Base-by-base conservation (phyloP, 768 basidiomycete genomes). In the Pleurotus eryngii region DNA sequence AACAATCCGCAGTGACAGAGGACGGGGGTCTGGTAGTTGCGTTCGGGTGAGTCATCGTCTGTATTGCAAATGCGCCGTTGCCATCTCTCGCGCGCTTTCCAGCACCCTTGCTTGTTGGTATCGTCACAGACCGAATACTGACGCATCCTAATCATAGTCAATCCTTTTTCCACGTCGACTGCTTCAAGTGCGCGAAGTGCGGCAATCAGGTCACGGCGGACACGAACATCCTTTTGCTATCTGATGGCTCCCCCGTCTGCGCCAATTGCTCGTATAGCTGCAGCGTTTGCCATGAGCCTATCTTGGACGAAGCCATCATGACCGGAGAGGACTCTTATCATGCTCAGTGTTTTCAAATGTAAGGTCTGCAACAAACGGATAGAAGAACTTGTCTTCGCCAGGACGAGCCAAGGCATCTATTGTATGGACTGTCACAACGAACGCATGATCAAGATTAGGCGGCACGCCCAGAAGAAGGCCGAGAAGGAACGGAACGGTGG, bases 391-490 rank as follows among this genome's bases (percentile, higher is more conserved):
- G 94, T 98, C 57, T 99, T 98, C 61, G 97, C 97, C 58, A 98
- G 98, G 78, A 98, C 97, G 0, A 92, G 87, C 59, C 92, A 97
- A 66, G 97, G 97, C 55, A 98, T 98, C 57, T 98, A 98, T 69
- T 99, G 97, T 70, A 98, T 96, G 97, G 83, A 86, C 49, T 99
- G 97, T 66, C 97, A 99, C 68, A 98, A 94, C 72, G 93, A 98
- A 59, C 90, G 97, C 60, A 97, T 98, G 74, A 93, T 92, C 37
- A 86, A 91, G 64, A 95, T 94, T 61, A 76, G 94, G 62, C 86
- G 89, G 59, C 92, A 98, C 70, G 89, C 90, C 2, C 95, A 98
- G 73, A 91, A 90, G 70, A 87, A 92, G 66, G 84, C 87, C 20
- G 85, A 90, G 67, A 77, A 78, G 64, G 85, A 87, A 58, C 72